A percentile compares a stretch with the other conserved stretches of the same genome.
Conservation (phyloP, 78 protist species). For the Tieghemostelium lacteum region DNA sequence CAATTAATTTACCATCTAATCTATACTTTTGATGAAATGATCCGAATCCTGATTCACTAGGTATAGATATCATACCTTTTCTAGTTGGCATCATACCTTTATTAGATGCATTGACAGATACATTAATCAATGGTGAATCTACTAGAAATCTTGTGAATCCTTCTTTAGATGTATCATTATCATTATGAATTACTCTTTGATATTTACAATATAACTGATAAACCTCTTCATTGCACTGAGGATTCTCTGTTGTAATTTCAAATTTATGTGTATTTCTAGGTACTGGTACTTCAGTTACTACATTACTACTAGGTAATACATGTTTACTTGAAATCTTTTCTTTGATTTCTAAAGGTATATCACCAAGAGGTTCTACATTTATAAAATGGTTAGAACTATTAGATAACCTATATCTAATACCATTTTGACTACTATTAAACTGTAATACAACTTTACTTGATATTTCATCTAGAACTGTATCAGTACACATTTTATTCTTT, state of each 20-base stretch:
- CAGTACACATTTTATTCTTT: too few species aligned
- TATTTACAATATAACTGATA: conserved; percentile 50
- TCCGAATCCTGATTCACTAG: conserved; percentile 80
- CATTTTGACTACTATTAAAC: too few species aligned
- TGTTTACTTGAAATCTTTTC: neutral
- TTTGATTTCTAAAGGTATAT: neutral
- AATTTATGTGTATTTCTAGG: conserved; percentile 2
- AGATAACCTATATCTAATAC: neutral
- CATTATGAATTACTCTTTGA: conserved; percentile 48
- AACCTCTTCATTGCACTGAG: conserved; percentile 56
- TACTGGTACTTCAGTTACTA: conserved; percentile 9
- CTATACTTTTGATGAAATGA: conserved; percentile 88
- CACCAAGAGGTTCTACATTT: neutral
- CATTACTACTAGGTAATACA: neutral
- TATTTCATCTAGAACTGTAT: neutral
- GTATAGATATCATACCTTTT: conserved; percentile 1
- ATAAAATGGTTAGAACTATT: neutral
- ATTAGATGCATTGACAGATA: too few species aligned
- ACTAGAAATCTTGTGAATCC: conserved; percentile 34
- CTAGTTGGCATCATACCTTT: neutral
- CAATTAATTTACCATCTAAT: conserved; percentile 87
- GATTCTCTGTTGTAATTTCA: conserved; percentile 26
- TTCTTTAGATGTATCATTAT: conserved; percentile 22
- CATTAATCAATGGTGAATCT: conserved; percentile 37
- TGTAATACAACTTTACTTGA: too few species aligned